A percentile compares a stretch with the other conserved stretches of the same genome.
Conservation (phyloP, 1,139 yeast genomes). For the Magnusiomyces suaveolens region DNA sequence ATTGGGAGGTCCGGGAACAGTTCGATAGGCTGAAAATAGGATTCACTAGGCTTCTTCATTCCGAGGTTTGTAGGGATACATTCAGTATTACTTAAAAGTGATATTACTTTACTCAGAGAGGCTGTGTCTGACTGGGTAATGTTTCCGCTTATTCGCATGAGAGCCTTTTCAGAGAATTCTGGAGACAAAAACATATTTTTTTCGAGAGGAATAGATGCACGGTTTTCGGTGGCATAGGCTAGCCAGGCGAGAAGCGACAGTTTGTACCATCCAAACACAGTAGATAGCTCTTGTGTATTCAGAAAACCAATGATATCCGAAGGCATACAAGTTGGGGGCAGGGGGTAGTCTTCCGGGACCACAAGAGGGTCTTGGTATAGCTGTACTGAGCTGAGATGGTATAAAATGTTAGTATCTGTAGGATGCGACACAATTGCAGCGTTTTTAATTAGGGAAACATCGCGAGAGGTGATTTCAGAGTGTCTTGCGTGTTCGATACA, state of each 20-base stretch:
- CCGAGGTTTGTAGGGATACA: constrained; percentile 36
- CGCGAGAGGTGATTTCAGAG: constrained; percentile 11
- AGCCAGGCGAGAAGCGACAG: constrained; percentile 27
- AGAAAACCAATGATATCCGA: constrained; percentile 4
- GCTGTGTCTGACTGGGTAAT: constrained; percentile 24
- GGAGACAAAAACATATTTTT: constrained; percentile 21
- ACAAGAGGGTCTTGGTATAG: constrained; percentile 23
- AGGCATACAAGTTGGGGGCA: constrained; percentile 27
- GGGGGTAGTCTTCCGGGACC: constrained; percentile 25
- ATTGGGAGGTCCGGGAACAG: constrained; percentile 35
- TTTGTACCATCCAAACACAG: constrained; percentile 26
- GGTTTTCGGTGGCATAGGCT: constrained; percentile 18
- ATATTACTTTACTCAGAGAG: constrained; percentile 15
- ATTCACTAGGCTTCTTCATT: constrained; percentile 30
- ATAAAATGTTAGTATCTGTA: constrained; percentile 12
- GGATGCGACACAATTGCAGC: constrained; percentile 18
- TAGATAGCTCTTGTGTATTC: constrained; percentile 15
- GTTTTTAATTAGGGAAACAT: constrained; percentile 12
- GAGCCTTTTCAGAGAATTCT: constrained; percentile 25
- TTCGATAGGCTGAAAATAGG: constrained; percentile 30
- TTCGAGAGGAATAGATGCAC: constrained; percentile 14
- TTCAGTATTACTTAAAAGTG: constrained; percentile 20
- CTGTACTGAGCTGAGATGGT: constrained; percentile 21
- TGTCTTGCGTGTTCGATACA: constrained; percentile 14
- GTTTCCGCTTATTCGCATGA: constrained; percentile 21